These are phyloP conservation scores for Wickerhamomyces sp. DNA, from an alignment of 1,139 yeast genomes.

Conservation along the genomic window DNA sequence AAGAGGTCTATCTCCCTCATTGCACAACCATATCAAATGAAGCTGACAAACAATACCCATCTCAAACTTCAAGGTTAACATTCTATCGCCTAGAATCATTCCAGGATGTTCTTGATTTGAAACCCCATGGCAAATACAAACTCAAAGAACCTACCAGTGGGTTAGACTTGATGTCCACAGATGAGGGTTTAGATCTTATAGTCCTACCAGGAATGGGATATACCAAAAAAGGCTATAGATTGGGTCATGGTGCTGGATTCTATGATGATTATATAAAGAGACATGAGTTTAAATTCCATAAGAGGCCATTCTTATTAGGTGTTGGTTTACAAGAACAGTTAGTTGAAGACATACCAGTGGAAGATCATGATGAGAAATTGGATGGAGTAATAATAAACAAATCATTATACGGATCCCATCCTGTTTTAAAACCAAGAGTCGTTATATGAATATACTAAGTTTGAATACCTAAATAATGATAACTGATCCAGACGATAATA, in stretches of 20 bases:
- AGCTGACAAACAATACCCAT: conserved; percentile 19
- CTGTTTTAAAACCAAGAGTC: too few species aligned
- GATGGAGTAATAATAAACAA: conserved; percentile 53
- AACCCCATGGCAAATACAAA: conserved; percentile 65
- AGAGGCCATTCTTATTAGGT: conserved; percentile 50
- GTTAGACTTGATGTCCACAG: conserved; percentile 18
- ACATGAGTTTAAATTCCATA: conserved; percentile 26
- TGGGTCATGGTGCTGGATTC: conserved; percentile 94
- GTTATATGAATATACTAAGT: too few species aligned
- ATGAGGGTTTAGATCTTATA: conserved; percentile 57
- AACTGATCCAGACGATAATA: not conserved
- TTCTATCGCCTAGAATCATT: conserved; percentile 47
- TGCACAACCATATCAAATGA: conserved; percentile 32
- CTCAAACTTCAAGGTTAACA: conserved; percentile 47
- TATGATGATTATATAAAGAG: conserved; percentile 74
- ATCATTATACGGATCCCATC: conserved; percentile 11
- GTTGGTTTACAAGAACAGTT: conserved; percentile 69
- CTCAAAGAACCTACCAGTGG: conserved; percentile 59
- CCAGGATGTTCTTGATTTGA: conserved; percentile 39
- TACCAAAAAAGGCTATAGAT: conserved; percentile 45
- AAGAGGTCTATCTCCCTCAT: conserved; percentile 46
- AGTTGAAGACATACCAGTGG: conserved; percentile 55
- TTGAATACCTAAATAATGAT: too few species aligned
- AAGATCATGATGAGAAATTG: conserved; percentile 63
- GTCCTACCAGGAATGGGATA: conserved; percentile 88